Percentiles rank a stretch among this genome's conserved stretches.
Conservation (phyloP, 225 moss, liverwort and hornwort species). For the Pseudisothecium myosuroides region DNA sequence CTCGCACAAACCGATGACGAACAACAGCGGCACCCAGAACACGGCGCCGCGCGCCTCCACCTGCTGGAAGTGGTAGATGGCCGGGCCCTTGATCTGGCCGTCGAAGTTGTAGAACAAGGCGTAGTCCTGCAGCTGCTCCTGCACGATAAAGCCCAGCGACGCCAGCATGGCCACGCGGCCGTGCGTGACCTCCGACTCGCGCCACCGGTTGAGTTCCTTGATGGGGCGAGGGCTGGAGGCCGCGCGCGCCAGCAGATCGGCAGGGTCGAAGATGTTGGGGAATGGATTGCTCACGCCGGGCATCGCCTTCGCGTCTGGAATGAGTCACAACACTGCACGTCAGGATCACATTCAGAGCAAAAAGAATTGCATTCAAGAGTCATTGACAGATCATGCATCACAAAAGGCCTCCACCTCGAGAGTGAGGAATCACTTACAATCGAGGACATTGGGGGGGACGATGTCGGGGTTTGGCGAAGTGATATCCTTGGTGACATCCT, state of each 20-base stretch:
- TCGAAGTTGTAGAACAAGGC: conserved; percentile 32
- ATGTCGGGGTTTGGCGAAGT: background rate
- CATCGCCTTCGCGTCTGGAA: conserved; percentile 15
- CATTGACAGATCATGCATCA: background rate
- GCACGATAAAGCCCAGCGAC: conserved; percentile 34
- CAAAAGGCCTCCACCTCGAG: no score
- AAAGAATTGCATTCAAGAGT: no score
- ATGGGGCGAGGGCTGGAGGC: conserved; percentile 47
- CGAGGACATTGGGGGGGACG: conserved; percentile 7
- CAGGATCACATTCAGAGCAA: background rate
- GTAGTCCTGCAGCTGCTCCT: conserved; percentile 52
- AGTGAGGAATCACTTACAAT: background rate
- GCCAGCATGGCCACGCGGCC: conserved; percentile 61
- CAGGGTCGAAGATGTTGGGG: conserved; percentile 48
- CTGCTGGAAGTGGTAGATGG: conserved; percentile 60
- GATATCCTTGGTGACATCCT: background rate
- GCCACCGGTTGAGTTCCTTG: conserved; percentile 47
- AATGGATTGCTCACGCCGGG: conserved; percentile 35
- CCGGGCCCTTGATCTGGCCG: conserved; percentile 42
- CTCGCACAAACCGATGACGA: conserved; percentile 25
- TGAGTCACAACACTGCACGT: background rate
- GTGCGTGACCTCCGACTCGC: conserved; percentile 47
- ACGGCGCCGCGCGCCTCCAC: conserved; percentile 55
- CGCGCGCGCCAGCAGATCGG: conserved; percentile 28
- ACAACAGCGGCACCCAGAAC: conserved; percentile 42